phyloP scores from a whole-genome alignment of 2,329 filamentous ascomycete genomes.

The Epichloe glyceriae region DNA sequence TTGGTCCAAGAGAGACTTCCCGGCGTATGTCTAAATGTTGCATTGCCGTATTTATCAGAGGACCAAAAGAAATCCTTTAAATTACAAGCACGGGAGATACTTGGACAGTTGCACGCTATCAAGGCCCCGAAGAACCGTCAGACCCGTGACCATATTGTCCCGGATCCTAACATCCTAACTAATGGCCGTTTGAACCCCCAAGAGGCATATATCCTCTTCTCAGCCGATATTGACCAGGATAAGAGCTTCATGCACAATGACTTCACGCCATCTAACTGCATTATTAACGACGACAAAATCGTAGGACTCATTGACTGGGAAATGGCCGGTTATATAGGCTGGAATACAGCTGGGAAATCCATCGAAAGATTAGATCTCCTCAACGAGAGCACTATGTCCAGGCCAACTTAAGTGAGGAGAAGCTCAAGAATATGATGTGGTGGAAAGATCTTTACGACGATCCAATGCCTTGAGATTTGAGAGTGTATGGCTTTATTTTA shows the following conservation, averaged over 20 bases:
- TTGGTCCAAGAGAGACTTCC: constrained; percentile 26
- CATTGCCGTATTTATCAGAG: constrained; percentile 22
- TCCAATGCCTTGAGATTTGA: no score
- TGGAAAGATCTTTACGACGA: no score
- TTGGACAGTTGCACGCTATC: not conserved
- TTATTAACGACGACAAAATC: constrained; percentile 25
- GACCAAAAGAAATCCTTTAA: constrained; percentile 4
- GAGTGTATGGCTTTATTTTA: no score
- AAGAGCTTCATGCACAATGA: constrained; percentile 27
- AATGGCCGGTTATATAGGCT: constrained; percentile 25
- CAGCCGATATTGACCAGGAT: constrained; percentile 10
- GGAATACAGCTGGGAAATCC: constrained; percentile 17
- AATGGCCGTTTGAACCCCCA: no score
- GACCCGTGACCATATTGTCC: not conserved
- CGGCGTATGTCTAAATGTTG: constrained; percentile 22
- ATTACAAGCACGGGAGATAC: not conserved
- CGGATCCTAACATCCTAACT: not conserved
- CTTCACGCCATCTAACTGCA: constrained; percentile 23
- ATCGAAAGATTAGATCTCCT: constrained; percentile 13
- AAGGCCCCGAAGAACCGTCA: not conserved
- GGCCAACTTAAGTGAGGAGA: no score
- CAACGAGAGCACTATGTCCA: constrained; percentile 10
- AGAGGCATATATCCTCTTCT: no score
- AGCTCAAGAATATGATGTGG: no score
- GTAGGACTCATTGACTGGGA: constrained; percentile 28